A percentile compares a stretch with the other conserved stretches of the same genome.
phyloP scores from a whole-genome alignment of 768 basidiomycete species.

The Termitomyces sp. region DNA sequence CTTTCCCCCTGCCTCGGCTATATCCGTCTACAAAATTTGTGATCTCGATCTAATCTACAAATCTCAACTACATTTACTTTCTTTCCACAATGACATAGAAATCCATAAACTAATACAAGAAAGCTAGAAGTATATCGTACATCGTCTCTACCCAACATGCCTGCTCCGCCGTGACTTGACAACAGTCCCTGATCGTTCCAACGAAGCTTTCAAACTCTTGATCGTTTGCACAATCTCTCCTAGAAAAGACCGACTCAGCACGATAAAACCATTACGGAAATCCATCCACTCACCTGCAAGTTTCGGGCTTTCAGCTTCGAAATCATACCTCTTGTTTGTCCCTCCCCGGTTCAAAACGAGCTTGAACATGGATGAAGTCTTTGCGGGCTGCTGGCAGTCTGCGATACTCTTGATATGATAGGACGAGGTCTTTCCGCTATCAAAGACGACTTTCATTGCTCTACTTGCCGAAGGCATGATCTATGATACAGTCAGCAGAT shows the following conservation, averaged over 20 bases:
- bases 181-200: slow-evolving; percentile 65
- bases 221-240: slow-evolving; percentile 80
- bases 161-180: slow-evolving; percentile 64
- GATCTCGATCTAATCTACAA: slow-evolving; percentile 22
- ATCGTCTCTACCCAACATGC: slow-evolving; percentile 37
- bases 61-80: background rate
- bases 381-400: slow-evolving; percentile 79
- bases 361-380: slow-evolving; percentile 83
- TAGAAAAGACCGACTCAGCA: slow-evolving; percentile 24
- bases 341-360: slow-evolving; percentile 75
- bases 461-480: slow-evolving; percentile 87
- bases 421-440: slow-evolving; percentile 86
- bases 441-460: slow-evolving; percentile 72
- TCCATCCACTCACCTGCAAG: slow-evolving; percentile 59
- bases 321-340: slow-evolving; percentile 91
- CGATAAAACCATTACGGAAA: background rate
- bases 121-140: background rate
- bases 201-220: slow-evolving; percentile 56
- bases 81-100: background rate
- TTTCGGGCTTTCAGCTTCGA: slow-evolving; percentile 89
- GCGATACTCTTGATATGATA: slow-evolving; percentile 89
- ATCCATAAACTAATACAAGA: background rate
- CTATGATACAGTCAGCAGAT: slow-evolving; percentile 35
- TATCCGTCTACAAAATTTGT: slow-evolving; percentile 17
- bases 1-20: slow-evolving; percentile 15